phyloP scores from a whole-genome alignment of 108 stramenopile species.

The Cyclotella baltica region DNA sequence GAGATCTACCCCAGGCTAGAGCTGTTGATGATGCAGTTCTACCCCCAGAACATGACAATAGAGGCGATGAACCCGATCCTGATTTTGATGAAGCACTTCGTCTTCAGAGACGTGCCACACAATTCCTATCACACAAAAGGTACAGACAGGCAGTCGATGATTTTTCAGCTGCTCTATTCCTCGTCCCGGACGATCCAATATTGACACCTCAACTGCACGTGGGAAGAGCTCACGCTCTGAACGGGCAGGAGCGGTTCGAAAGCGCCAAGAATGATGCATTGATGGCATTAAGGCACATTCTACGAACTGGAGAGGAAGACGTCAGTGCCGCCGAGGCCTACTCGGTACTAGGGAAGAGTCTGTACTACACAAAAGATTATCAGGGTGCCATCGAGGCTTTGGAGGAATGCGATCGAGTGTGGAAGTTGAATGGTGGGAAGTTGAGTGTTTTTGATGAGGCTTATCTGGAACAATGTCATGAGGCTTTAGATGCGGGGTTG shows the following conservation, averaged over 20 bases:
- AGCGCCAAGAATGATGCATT: constrained; percentile 82
- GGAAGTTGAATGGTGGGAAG: constrained; percentile 66
- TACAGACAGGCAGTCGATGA: constrained; percentile 85
- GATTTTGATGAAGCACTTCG: constrained; percentile 93
- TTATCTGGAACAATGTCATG: constrained; percentile 79
- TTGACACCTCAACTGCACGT: constrained; percentile 83
- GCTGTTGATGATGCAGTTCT: neutral
- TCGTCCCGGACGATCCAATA: constrained; percentile 83
- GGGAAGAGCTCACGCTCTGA: constrained; percentile 87
- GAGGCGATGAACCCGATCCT: constrained; percentile 68
- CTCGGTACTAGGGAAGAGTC: constrained; percentile 85
- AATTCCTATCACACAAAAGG: constrained; percentile 74
- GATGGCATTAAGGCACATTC: constrained; percentile 66
- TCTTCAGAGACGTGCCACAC: constrained; percentile 79
- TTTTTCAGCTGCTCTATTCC: constrained; percentile 86
- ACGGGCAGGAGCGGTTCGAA: constrained; percentile 82
- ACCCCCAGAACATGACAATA: constrained; percentile 1
- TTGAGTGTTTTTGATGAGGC: constrained; percentile 87
- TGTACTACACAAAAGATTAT: constrained; percentile 87
- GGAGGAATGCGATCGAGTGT: constrained; percentile 63
- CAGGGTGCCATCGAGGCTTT: constrained; percentile 76
- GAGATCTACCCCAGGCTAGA: constrained; percentile 10
- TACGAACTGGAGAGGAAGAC: constrained; percentile 57
- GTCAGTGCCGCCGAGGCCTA: constrained; percentile 80
- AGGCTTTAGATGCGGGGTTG: constrained; percentile 64